Evolutionary conservation across 1,139 yeast species (phyloP), one percentile per base, ranked within the genome.

Genomic region (Diutina ranongensis): DNA sequence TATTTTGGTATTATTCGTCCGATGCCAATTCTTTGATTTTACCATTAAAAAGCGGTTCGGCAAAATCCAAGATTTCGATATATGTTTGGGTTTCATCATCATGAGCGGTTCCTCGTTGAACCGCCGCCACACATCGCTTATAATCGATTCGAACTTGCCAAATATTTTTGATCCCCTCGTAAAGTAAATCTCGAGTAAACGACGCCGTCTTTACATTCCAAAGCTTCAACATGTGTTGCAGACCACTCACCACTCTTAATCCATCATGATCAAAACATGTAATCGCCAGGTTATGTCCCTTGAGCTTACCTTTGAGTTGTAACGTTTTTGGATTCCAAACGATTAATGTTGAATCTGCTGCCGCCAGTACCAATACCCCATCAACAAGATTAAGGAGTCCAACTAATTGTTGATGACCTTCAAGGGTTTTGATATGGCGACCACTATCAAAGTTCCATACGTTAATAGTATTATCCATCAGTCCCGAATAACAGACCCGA

Each of bases 71-170:
- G 36, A 92, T 83, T 60, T 89, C 97, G 51, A 92, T 80, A 51
- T 65, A 72, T 0, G 79, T 83, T 48, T 61, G 68, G 13, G 44
- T 31, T 15, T 38, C 42, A 16, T 38, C 42, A 4, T 15, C 25
- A 9, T 25, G 12, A 3, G 18, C 16, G 3, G 21, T 15, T 9
- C 42, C 22, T 54, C 81, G 73, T 69, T 82, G 85, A n/a, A 89
- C 94, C 0, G 98, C 98, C 19, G 95, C 94, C 35, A 92, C 87
- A 57, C 97, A 84, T 46, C 92, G 71, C 49, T 84, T 75, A 51
- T 80, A 78, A 59, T 87, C 95, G 57, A 88, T 85, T 53, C 85
- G 76, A 1, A 92, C 96, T 55, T 94, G 96, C 98, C 98, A 92
- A 28, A 92, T 88, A 31, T 87, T 83, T 7, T 86, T 88, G 16